Evolutionary conservation across 2,329 filamentous ascomycete genomes (phyloP), one percentile per base, ranked within the genome.

Genomic region (Sarocladium oryzae): DNA sequence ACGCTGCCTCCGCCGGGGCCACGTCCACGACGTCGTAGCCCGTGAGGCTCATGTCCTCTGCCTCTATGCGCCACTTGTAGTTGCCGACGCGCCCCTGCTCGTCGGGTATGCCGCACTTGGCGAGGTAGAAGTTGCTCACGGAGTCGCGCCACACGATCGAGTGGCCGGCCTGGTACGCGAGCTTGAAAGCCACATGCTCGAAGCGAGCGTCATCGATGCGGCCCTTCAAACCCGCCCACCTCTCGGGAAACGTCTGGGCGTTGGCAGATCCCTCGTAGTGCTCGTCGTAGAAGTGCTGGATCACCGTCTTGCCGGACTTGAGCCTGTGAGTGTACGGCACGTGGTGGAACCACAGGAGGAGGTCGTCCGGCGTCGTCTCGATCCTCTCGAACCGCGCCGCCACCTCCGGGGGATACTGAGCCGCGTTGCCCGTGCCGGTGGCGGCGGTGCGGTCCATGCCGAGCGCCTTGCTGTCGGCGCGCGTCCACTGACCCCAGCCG

Each of bases 281-380:
- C 1, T 79, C 78, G 53, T 84, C 76, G 58, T 84, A 84, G 61
- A 84, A 82, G 59, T 84, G 79, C 58, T 84, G 81, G 49, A 84
- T 84, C 2, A 88, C 81, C 0, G 84, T 85, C 63, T 84, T 79
- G 10, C 82, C 81, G 0, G 76, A 80, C 9, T 81, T 72, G 2
- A 88, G 73, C 7, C 62, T 65, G 35, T 85, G 78, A 0, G 80
- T 85, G 61, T 86, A 89, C 2, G 77, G 76, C 0, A 88, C 82
- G 59, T 89, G 85, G 62, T 88, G 85, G 66, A 88, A 88, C 85
- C 85, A 89, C 2, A 88, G 69, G 2, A 88, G 64, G 1, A 88
- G 69, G 20, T 87, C 71, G 54, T 88, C 84, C 0, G 84, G 84
- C 0, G 84, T 88, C 0, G 78, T 83, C 13, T 77, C 73, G 16